Percentiles rank a stretch among this genome's conserved stretches.
phyloP scores from a whole-genome alignment of 2,329 filamentous ascomycete genomes.

The Chaetomiaceae sp. region DNA sequence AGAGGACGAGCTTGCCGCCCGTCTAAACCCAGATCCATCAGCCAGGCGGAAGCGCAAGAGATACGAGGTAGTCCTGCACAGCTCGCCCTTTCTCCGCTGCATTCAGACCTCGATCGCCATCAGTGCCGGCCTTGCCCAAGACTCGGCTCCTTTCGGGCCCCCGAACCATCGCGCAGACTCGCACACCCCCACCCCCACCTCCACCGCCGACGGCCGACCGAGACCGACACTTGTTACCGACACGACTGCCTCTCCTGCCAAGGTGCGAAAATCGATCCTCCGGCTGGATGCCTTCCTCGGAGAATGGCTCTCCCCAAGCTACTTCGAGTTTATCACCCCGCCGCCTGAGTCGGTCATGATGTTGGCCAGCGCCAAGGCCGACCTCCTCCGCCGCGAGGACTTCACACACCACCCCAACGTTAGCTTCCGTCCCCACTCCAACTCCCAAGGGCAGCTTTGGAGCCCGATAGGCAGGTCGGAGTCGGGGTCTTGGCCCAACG shows the following conservation, averaged over 20 bases:
- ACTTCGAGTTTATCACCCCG: conserved; percentile 87
- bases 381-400: conserved; percentile 73
- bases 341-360: conserved; percentile 83
- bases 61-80: conserved; percentile 81
- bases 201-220: conserved; percentile 25
- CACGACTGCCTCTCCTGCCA: conserved; percentile 13
- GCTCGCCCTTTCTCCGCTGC: conserved; percentile 89
- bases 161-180: background rate
- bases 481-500: conserved; percentile 12
- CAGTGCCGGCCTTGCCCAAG: conserved; percentile 74
- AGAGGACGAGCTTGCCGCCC: conserved; percentile 38
- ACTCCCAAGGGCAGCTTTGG: conserved; percentile 38
- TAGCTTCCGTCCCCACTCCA: conserved; percentile 28
- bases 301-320: conserved; percentile 91
- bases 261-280: conserved; percentile 55
- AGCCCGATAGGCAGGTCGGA: conserved; percentile 19
- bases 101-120: conserved; percentile 89
- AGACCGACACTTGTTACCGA: conserved; percentile 19
- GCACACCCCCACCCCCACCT: conserved; percentile 27
- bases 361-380: conserved; percentile 82
- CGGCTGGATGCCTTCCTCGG: conserved; percentile 89
- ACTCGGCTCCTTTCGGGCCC: conserved; percentile 32
- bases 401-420: conserved; percentile 47
- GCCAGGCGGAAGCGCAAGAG: conserved; percentile 41
- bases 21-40: conserved; percentile 19